Evolutionary conservation across 768 basidiomycete species (phyloP).

Genomic region (Lactarius psammicola): DNA sequence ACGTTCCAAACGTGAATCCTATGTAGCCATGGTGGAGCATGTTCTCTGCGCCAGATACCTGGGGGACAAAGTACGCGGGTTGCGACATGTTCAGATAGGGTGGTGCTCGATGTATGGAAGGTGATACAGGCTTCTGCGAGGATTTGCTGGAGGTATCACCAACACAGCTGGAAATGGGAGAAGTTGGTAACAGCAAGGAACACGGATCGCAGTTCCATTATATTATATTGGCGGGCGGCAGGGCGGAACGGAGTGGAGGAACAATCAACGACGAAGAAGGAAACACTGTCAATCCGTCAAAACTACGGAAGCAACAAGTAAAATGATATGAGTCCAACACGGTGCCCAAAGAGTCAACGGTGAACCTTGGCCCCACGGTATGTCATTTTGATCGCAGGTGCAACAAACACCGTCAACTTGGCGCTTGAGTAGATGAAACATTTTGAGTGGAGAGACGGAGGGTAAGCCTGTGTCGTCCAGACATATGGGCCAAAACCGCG

Average conservation of each 20-base stretch:
- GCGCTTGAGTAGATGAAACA: constrained; percentile 23
- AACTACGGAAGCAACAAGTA: neutral
- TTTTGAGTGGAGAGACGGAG: constrained; percentile 1
- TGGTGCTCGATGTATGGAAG: neutral
- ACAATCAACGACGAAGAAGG: neutral
- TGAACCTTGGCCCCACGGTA: constrained; percentile 7
- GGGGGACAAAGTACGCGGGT: constrained; percentile 3
- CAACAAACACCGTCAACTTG: neutral
- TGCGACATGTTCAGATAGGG: neutral
- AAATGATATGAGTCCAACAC: constrained; percentile 10
- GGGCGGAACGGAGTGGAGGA: neutral
- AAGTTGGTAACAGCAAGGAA: neutral
- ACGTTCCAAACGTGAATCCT: constrained; percentile 12
- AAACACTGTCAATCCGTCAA: neutral
- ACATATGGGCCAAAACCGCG: constrained; percentile 2
- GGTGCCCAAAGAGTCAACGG: constrained; percentile 10
- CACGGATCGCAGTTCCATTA: neutral
- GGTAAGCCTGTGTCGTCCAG: neutral
- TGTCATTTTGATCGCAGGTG: constrained; percentile 21
- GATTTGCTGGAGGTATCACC: neutral
- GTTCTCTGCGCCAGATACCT: constrained; percentile 17
- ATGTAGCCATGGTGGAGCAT: constrained; percentile 23
- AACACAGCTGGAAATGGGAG: constrained; percentile 1
- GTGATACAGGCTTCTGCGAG: neutral
- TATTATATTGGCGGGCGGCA: constrained; percentile 16